Percentiles rank a stretch among this genome's conserved stretches.
These are phyloP conservation scores for Rhizopogon sp. DNA, from an alignment of 768 basidiomycete species.

Conservation along the genomic window DNA sequence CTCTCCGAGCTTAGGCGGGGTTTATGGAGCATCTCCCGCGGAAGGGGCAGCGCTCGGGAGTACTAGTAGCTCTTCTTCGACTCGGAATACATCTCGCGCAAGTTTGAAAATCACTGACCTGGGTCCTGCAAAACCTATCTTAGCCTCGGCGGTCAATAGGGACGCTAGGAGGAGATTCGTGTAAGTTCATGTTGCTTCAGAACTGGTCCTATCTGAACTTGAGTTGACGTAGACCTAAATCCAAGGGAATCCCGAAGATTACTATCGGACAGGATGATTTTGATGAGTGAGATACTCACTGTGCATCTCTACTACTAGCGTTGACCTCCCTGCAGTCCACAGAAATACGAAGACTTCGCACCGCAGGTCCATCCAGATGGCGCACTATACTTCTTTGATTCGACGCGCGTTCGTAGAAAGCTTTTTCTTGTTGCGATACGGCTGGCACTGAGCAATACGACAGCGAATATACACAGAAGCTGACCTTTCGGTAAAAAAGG, in stretches of 20 bases:
- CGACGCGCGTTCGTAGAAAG: slow-evolving; percentile 32
- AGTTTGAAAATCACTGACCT: background rate
- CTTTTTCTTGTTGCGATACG: background rate
- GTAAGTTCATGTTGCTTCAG: background rate
- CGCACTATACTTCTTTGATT: slow-evolving; percentile 38
- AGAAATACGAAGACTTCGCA: slow-evolving; percentile 27
- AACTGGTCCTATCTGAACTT: background rate
- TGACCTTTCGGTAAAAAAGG: slow-evolving; percentile 33
- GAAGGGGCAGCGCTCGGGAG: background rate
- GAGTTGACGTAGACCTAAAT: background rate
- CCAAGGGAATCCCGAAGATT: background rate
- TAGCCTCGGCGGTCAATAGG: background rate
- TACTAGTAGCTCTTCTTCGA: background rate
- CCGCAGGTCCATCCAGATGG: slow-evolving; percentile 49
- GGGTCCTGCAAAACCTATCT: background rate
- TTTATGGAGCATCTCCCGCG: background rate
- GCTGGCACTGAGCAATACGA: background rate
- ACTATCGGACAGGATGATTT: background rate
- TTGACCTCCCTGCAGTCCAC: background rate
- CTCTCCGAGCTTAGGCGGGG: background rate
- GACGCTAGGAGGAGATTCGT: background rate
- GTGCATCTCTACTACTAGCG: background rate
- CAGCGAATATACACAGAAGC: slow-evolving; percentile 47
- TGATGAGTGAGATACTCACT: background rate
- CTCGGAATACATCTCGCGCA: background rate